phyloP scores from a whole-genome alignment of 2,329 filamentous ascomycete genomes.

The Trichoderma koningiopsis region DNA sequence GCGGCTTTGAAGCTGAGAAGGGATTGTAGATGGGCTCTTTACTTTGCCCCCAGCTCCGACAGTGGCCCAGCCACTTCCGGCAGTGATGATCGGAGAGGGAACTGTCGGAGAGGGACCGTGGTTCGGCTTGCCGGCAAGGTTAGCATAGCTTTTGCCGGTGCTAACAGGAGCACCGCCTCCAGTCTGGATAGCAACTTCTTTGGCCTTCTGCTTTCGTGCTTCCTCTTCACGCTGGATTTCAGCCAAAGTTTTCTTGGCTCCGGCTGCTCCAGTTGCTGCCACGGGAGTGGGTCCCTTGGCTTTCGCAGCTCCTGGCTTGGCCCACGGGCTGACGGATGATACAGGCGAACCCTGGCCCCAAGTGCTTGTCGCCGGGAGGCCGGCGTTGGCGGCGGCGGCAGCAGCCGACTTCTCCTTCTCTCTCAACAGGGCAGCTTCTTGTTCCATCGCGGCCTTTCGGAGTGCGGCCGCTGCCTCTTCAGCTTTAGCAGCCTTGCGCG shows the following conservation, averaged over 20 bases:
- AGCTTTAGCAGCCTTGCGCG: constrained; percentile 84
- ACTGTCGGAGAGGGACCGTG: constrained; percentile 40
- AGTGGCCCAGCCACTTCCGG: constrained; percentile 78
- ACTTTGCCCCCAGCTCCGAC: constrained; percentile 92
- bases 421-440: constrained; percentile 65
- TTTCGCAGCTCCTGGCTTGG: constrained; percentile 61
- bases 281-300: constrained; percentile 43
- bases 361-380: constrained; percentile 83
- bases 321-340: constrained; percentile 66
- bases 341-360: constrained; percentile 82
- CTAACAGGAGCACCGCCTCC: constrained; percentile 42
- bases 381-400: constrained; percentile 64
- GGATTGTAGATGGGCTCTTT: constrained; percentile 68
- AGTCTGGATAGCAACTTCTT: constrained; percentile 52
- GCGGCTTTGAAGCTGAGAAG: constrained; percentile 52
- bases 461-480: constrained; percentile 79
- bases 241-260: constrained; percentile 83
- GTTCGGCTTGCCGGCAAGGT: constrained; percentile 78
- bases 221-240: constrained; percentile 98
- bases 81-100: constrained; percentile 40
- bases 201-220: constrained; percentile 69
- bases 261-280: constrained; percentile 31
- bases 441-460: constrained; percentile 77
- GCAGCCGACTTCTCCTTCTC: constrained; percentile 59
- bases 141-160: constrained; percentile 84